Evolutionary conservation across 768 basidiomycete species (phyloP), one percentile per base, ranked within the genome.

Genomic region (Cubamyces sp.): DNA sequence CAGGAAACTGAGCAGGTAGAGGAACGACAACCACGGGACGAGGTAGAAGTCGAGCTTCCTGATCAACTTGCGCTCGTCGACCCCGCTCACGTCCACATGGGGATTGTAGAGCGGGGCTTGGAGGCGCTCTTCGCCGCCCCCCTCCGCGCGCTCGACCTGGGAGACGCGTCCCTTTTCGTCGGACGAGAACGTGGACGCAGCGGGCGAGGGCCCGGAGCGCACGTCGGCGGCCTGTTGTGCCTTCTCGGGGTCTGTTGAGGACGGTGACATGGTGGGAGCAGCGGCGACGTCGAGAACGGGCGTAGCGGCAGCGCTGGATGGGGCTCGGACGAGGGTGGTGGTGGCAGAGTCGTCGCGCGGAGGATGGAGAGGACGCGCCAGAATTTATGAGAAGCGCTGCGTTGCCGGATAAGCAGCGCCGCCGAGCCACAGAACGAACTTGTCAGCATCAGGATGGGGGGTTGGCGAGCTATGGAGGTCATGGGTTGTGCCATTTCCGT

Each of bases 1-100:
- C 56, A 86, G 73, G 78, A 91, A 92, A 66, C 87, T 87, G 41
- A 93, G 77, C 40, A 92, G 77, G 74, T 92, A 92, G 66, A 94
- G 74, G 55, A 94, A 80, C 5, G 89, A 86, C 42, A 89, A 69
- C 89, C 88, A 90, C 11, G 87, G 85, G 40, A 88, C 79, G 64
- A 88, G 79, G n/a, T 81, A 80, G 60, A 79, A 66, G 73, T 89
- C 88, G 49, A 91, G 81, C 74, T 90, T 92, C 68, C 89, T 77
- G 63, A 92, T 69, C 62, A 92, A 71, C 70, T 84, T 86, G 58
- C 82, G 82, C 73, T 91, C 90, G 69, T 92, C 83, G 50, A 92
- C 75, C 11, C 75, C 78, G 61, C 83, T 85, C 26, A 81, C 74
- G 70, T 89, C 88, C 60, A 87, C 68, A 48, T 83, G 75, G n/a